Conservation (phyloP, 495 filamentous ascomycete genomes). For the Xylaria longipes region DNA sequence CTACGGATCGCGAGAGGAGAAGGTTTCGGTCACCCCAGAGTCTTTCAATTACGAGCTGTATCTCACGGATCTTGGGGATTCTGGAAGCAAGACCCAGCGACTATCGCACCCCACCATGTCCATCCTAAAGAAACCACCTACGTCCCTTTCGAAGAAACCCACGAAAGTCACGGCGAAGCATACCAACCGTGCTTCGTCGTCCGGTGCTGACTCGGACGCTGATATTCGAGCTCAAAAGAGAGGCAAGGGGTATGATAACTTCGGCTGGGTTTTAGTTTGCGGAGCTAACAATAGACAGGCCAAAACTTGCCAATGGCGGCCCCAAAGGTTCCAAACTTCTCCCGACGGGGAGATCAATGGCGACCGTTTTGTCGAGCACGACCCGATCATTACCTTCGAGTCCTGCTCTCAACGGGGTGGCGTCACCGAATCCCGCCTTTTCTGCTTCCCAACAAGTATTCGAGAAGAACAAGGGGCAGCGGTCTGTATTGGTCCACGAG, state of each 20-base stretch:
- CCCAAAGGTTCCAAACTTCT: constrained; percentile 36
- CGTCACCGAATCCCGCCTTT: constrained; percentile 58
- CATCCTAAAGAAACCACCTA: constrained; percentile 40
- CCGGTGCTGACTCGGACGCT: constrained; percentile 30
- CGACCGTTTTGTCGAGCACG: constrained; percentile 35
- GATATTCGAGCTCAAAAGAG: constrained; percentile 26
- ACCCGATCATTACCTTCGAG: constrained; percentile 68
- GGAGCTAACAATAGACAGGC: constrained; percentile 24
- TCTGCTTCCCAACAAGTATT: constrained; percentile 58
- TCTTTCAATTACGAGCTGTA: constrained; percentile 53
- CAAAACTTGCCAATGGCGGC: constrained; percentile 22
- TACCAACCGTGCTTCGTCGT: constrained; percentile 26
- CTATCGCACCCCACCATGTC: constrained; percentile 54
- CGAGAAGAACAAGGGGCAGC: constrained; percentile 58
- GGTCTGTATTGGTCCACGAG: constrained; percentile 74
- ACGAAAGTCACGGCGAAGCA: constrained; percentile 26
- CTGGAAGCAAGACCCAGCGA: constrained; percentile 39
- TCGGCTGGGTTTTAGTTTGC: constrained; percentile 6
- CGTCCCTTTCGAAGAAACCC: constrained; percentile 21
- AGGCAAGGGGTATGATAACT: constrained; percentile 25
- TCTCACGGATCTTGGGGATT: constrained; percentile 42
- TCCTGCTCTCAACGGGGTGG: constrained; percentile 62
- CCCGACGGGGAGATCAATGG: constrained; percentile 53
- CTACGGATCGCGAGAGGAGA: constrained; percentile 46
- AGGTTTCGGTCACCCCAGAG: constrained; percentile 42